A percentile compares a stretch with the other conserved stretches of the same genome.
Conservation (phyloP, 2,329 filamentous ascomycete species). For the Sporothrix schenckii region DNA sequence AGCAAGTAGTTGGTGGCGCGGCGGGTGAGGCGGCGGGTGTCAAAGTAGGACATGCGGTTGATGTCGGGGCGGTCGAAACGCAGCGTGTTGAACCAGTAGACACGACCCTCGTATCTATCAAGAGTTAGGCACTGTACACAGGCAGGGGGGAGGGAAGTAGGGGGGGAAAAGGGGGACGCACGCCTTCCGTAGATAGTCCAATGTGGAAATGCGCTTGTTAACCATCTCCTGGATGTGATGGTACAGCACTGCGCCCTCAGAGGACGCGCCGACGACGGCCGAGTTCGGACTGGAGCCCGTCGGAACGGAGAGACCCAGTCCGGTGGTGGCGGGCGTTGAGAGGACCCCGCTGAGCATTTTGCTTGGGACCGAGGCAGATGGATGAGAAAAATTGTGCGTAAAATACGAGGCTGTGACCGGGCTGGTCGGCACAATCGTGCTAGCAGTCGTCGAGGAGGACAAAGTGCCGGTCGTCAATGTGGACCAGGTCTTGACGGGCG, state of each 20-base stretch:
- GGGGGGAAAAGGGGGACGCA: constrained; percentile 52
- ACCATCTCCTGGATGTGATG: constrained; percentile 79
- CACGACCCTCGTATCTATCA: constrained; percentile 80
- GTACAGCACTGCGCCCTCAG: constrained; percentile 54
- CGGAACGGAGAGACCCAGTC: constrained; percentile 24
- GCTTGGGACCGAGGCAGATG: background rate
- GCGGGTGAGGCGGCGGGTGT: constrained; percentile 78
- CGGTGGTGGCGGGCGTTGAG: background rate
- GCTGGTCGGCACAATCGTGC: background rate
- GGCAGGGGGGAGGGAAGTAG: too few species aligned
- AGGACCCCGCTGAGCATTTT: background rate
- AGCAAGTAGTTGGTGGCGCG: constrained; percentile 93
- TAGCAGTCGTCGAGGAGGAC: background rate
- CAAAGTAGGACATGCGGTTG: constrained; percentile 80
- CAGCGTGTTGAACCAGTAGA: constrained; percentile 98
- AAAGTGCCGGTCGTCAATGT: background rate
- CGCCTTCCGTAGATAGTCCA: constrained; percentile 93
- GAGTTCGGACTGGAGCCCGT: background rate
- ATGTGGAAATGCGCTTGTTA: constrained; percentile 88
- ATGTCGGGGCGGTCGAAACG: constrained; percentile 86
- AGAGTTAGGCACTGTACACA: background rate
- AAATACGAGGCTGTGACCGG: background rate
- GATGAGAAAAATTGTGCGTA: constrained; percentile 15
- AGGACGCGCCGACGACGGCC: constrained; percentile 31
- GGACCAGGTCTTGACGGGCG: constrained; percentile 15